Percentiles rank a stretch among this genome's conserved stretches.
Evolutionary conservation across 192 early-diverging fungal species (phyloP).

Genomic region (Chytriomyces sp.): DNA sequence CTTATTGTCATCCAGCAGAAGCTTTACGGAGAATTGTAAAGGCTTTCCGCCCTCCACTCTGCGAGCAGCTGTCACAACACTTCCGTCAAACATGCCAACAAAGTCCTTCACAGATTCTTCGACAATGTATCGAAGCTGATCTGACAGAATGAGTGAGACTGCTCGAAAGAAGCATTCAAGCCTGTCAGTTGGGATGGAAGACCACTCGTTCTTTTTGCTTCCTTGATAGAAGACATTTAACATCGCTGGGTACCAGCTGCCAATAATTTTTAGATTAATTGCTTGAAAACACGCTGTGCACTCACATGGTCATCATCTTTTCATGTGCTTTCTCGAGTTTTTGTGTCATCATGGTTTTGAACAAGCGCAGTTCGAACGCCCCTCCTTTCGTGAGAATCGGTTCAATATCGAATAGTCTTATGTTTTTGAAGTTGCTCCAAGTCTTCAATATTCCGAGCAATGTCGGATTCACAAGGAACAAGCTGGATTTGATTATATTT

Average conservation of each 20-base stretch:
- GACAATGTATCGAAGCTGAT: slow-evolving; percentile 56
- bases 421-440: slow-evolving; percentile 47
- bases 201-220: slow-evolving; percentile 60
- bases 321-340: slow-evolving; percentile 62
- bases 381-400: slow-evolving; percentile 47
- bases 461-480: slow-evolving; percentile 53
- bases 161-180: slow-evolving; percentile 59
- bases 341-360: slow-evolving; percentile 49
- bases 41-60: slow-evolving; percentile 36
- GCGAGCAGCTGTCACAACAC: slow-evolving; percentile 21
- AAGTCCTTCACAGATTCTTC: slow-evolving; percentile 51
- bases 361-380: slow-evolving; percentile 53
- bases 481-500: slow-evolving; percentile 33
- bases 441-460: slow-evolving; percentile 55
- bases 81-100: slow-evolving; percentile 52
- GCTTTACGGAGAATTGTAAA: slow-evolving; percentile 40
- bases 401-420: slow-evolving; percentile 55
- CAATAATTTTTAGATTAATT: not conserved
- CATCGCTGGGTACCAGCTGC: slow-evolving; percentile 63
- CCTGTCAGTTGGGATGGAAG: slow-evolving; percentile 51
- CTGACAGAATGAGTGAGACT: slow-evolving; percentile 52
- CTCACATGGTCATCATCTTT: slow-evolving; percentile 59
- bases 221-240: slow-evolving; percentile 66
- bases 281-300: not conserved
- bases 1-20: slow-evolving; percentile 50